phyloP scores from a whole-genome alignment of 371 early-diverging fungal genomes.

The Vavraia culicis region DNA sequence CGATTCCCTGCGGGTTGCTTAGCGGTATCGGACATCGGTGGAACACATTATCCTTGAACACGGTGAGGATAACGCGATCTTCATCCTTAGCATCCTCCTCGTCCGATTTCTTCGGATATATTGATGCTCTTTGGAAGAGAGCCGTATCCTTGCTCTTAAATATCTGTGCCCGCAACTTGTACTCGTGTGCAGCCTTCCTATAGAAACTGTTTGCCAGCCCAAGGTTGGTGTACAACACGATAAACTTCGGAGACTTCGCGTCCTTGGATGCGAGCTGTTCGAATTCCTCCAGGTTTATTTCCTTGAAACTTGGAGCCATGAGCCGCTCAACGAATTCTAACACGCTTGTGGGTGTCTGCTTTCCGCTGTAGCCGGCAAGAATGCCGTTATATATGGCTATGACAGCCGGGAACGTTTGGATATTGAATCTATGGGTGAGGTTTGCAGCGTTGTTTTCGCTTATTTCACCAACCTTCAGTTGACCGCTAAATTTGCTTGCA shows the following conservation, averaged over 20 bases:
- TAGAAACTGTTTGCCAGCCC: conserved; percentile 39
- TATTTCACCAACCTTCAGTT: conserved; percentile 41
- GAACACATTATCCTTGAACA: conserved; percentile 42
- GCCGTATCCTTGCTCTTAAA: conserved; percentile 39
- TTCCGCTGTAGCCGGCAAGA: conserved; percentile 32
- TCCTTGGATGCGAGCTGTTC: conserved; percentile 4
- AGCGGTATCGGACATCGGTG: conserved; percentile 33
- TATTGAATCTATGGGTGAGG: conserved; percentile 33
- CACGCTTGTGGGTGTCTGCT: conserved; percentile 13
- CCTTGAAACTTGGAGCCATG: conserved; percentile 36
- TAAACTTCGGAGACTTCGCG: conserved; percentile 39
- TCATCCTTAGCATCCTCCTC: conserved; percentile 19
- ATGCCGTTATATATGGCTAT: conserved; percentile 41
- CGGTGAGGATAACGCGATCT: conserved; percentile 33
- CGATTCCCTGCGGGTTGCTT: conserved; percentile 31
- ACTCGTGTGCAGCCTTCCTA: conserved; percentile 41
- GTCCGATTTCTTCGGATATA: conserved; percentile 22
- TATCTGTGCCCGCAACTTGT: conserved; percentile 41
- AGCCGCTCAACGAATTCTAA: conserved; percentile 34
- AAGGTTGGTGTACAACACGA: conserved; percentile 41
- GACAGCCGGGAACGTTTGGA: conserved; percentile 39
- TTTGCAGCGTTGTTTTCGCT: conserved; percentile 28
- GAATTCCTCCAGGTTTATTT: conserved; percentile 32
- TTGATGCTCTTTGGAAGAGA: conserved; percentile 29
- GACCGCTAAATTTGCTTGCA: conserved; percentile 29